Percentiles rank a stretch among this genome's conserved stretches.
These are phyloP conservation scores for Penicillium sp. DNA, from an alignment of 2,329 filamentous ascomycete genomes.

Conservation along the genomic window DNA sequence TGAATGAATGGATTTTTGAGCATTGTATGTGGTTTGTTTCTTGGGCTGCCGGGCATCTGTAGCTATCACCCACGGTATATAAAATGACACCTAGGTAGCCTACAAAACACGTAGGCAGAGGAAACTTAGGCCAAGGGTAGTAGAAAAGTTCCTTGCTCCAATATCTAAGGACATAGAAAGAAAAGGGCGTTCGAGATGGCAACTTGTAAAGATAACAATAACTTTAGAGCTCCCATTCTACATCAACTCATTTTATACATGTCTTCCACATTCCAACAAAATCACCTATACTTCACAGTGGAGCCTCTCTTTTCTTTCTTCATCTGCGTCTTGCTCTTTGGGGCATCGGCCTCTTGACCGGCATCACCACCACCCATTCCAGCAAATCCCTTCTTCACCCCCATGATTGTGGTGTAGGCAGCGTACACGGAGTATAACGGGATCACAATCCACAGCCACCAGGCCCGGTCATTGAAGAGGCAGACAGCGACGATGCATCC, in stretches of 20 bases:
- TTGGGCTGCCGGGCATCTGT: neutral
- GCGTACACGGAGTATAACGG: conserved; percentile 51
- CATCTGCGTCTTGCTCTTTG: conserved; percentile 53
- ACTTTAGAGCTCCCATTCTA: neutral
- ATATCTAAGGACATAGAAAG: neutral
- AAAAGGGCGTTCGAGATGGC: neutral
- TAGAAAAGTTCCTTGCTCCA: neutral
- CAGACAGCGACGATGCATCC: conserved; percentile 69
- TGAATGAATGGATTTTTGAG: conserved; percentile 4
- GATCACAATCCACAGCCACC: conserved; percentile 61
- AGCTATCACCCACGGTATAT: neutral
- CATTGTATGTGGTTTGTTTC: neutral
- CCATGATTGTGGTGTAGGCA: conserved; percentile 48
- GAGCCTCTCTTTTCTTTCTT: conserved; percentile 55
- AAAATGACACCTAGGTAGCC: neutral
- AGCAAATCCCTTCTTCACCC: conserved; percentile 47
- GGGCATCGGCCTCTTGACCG: conserved; percentile 24
- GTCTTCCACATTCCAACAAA: neutral
- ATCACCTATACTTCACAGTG: conserved; percentile 44
- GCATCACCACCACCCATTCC: conserved; percentile 40
- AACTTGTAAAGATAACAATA: neutral
- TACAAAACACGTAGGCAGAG: neutral
- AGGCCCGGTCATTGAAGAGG: conserved; percentile 77
- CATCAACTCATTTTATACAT: conserved; percentile 12
- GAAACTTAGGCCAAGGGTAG: neutral